A percentile compares a stretch with the other conserved stretches of the same genome.
These are phyloP conservation scores for Epichloe sylvatica DNA, from an alignment of 2,329 filamentous ascomycete species.

Conservation along the genomic window DNA sequence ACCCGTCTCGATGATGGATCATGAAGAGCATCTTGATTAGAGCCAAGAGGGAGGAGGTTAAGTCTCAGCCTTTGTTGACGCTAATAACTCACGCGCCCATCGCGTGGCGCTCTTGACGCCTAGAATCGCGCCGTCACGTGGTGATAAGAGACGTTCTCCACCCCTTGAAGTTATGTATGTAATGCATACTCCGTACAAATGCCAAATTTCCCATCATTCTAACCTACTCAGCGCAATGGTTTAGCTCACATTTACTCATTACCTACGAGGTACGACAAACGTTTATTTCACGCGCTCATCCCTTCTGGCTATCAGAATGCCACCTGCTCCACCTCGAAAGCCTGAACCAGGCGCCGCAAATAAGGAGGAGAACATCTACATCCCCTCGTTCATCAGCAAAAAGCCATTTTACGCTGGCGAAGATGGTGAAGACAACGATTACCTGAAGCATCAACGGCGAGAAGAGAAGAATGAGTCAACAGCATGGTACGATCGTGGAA, in stretches of 20 bases:
- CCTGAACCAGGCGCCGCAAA: constrained; percentile 28
- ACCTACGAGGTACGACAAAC: background rate
- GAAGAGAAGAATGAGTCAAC: constrained; percentile 51
- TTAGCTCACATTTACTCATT: background rate
- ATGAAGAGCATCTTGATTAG: background rate
- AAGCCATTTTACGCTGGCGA: constrained; percentile 88
- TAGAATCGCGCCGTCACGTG: constrained; percentile 17
- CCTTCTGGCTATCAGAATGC: constrained; percentile 1
- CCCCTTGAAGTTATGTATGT: background rate
- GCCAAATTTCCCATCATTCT: background rate
- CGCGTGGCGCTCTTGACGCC: background rate
- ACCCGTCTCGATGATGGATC: background rate
- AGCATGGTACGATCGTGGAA: constrained; percentile 87
- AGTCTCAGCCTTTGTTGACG: background rate
- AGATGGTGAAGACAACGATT: constrained; percentile 67
- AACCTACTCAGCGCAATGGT: background rate
- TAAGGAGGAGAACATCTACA: constrained; percentile 96
- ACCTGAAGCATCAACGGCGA: constrained; percentile 84
- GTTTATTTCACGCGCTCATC: background rate
- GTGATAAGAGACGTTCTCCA: constrained; percentile 6
- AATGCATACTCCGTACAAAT: background rate
- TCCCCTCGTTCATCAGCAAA: constrained; percentile 94
- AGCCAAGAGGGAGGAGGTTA: background rate
- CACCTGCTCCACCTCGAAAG: constrained; percentile 20
- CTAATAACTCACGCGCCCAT: background rate